Evolutionary conservation across 371 early-diverging fungal species (phyloP).

Genomic region (Lichtheimia hyalospora): DNA sequence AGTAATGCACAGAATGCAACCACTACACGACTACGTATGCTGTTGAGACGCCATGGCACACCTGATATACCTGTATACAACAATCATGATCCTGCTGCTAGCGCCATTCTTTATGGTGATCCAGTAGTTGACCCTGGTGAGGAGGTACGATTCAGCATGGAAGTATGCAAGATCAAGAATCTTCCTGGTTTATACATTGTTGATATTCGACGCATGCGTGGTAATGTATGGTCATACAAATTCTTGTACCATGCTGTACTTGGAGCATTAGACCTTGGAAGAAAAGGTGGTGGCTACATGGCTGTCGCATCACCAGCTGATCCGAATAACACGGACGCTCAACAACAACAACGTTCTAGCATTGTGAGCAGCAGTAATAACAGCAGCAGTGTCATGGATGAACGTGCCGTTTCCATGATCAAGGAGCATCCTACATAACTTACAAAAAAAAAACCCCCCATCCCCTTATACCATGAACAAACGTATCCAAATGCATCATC

Average conservation of each 20-base stretch:
- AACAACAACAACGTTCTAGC: constrained; percentile 8
- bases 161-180: constrained; percentile 88
- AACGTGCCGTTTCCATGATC: neutral
- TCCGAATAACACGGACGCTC: neutral
- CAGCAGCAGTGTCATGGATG: constrained; percentile 8
- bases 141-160: constrained; percentile 84
- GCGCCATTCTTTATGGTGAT: constrained; percentile 83
- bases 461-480: too few species aligned
- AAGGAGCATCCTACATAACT: neutral
- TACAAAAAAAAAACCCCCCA: too few species aligned
- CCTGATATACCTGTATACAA: neutral
- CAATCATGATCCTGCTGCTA: neutral
- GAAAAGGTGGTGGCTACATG: constrained; percentile 44
- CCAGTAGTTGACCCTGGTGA: constrained; percentile 81
- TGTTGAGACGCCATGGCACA: neutral
- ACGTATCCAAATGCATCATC: too few species aligned
- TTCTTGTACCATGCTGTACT: constrained; percentile 77
- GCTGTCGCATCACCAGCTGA: neutral
- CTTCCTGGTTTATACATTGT: constrained; percentile 87
- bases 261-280: constrained; percentile 54
- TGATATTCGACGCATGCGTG: constrained; percentile 85
- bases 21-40: constrained; percentile 18
- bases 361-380: constrained; percentile 10
- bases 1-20: constrained; percentile 1
- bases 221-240: constrained; percentile 93